Evolutionary conservation across 2,329 filamentous ascomycete species (phyloP).

Genomic region (Colletotrichum lupini): DNA sequence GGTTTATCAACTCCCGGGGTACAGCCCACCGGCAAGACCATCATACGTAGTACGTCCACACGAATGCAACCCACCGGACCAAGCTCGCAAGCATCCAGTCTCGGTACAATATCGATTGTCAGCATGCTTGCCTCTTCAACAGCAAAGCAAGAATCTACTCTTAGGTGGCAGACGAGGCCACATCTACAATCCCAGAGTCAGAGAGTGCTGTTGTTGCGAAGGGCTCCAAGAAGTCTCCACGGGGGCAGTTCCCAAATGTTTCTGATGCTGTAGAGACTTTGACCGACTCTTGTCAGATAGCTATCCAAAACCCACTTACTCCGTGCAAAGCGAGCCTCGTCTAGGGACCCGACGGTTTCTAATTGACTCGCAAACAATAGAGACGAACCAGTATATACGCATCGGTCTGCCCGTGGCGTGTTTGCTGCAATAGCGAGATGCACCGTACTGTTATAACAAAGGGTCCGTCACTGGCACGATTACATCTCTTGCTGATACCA

Average conservation of each 20-base stretch:
- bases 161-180: background rate
- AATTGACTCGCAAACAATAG: background rate
- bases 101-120: background rate
- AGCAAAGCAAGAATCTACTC: background rate
- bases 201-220: background rate
- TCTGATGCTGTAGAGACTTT: background rate
- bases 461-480: background rate
- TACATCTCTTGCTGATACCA: background rate
- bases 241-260: background rate
- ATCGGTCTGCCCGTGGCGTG: background rate
- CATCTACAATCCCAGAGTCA: background rate
- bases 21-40: background rate
- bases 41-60: background rate
- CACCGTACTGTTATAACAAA: background rate
- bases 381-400: background rate
- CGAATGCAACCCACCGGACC: background rate
- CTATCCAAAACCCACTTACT: too few species aligned
- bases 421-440: background rate
- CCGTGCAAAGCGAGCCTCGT: too few species aligned
- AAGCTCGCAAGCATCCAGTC: background rate
- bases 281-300: background rate
- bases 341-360: too few species aligned
- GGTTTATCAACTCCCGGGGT: constrained; percentile 1
- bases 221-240: background rate
- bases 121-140: too few species aligned